Conservation (phyloP, 2,329 filamentous ascomycete species). For the Tolypocladium ophioglossoides region DNA sequence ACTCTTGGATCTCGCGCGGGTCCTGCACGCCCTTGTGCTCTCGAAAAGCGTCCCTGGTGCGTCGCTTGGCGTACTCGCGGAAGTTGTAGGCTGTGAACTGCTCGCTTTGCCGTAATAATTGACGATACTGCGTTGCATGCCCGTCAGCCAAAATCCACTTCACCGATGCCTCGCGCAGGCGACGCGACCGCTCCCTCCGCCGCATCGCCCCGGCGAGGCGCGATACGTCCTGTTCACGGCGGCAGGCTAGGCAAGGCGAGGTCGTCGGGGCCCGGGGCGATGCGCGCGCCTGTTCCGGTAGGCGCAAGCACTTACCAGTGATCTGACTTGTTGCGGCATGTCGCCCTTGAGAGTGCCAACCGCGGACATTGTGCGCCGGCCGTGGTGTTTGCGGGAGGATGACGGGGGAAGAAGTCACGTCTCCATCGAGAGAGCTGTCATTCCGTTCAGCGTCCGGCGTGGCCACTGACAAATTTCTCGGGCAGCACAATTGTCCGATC, state of each 20-base stretch:
- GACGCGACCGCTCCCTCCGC: background rate
- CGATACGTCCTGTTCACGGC: background rate
- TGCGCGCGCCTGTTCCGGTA: background rate
- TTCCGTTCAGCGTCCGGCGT: background rate
- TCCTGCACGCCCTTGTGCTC: constrained; percentile 68
- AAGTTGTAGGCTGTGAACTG: constrained; percentile 97
- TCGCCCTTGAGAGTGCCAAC: constrained; percentile 35
- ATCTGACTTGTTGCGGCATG: constrained; percentile 46
- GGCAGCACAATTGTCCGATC: constrained; percentile 3
- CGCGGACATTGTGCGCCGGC: constrained; percentile 24
- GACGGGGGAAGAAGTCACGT: background rate
- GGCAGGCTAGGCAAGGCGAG: background rate
- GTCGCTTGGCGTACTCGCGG: constrained; percentile 86
- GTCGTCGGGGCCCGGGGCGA: background rate
- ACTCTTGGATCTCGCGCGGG: constrained; percentile 67
- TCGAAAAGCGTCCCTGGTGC: constrained; percentile 83
- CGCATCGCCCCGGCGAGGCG: background rate
- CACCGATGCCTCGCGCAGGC: background rate
- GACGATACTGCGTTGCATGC: constrained; percentile 60
- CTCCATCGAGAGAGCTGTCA: background rate
- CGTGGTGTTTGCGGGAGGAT: background rate
- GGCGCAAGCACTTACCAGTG: constrained; percentile 28
- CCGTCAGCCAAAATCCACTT: background rate
- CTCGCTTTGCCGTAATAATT: constrained; percentile 72
- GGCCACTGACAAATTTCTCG: constrained; percentile 2